Evolutionary conservation across 495 filamentous ascomycete species (phyloP).

Genomic region (Articulospora tetracladia): DNA sequence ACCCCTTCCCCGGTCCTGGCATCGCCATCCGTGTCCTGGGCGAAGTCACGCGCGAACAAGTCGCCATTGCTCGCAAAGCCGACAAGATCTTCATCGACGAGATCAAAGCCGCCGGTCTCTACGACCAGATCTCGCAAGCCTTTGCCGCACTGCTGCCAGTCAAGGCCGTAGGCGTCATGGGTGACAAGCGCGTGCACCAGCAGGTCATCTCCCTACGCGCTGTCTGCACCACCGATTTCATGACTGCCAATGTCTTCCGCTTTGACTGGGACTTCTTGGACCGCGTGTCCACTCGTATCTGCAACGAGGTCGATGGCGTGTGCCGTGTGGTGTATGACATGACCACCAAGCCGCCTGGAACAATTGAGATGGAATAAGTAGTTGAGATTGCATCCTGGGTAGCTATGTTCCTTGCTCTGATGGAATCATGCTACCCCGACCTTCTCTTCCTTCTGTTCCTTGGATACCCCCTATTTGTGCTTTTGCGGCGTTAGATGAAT

Average conservation of each 20-base stretch:
- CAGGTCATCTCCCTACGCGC: constrained; percentile 63
- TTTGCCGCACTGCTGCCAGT: constrained; percentile 74
- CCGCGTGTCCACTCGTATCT: constrained; percentile 65
- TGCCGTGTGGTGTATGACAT: constrained; percentile 48
- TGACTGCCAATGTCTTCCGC: constrained; percentile 68
- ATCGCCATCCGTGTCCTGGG: constrained; percentile 88
- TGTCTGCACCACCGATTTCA: constrained; percentile 71
- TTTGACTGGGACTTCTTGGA: constrained; percentile 67
- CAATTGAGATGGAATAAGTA: constrained; percentile 67
- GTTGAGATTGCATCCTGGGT: background rate
- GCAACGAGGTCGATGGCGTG: constrained; percentile 77
- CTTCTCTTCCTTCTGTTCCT: background rate
- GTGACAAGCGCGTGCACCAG: constrained; percentile 64
- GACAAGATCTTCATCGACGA: constrained; percentile 86
- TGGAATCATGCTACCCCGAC: background rate
- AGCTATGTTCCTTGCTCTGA: no score
- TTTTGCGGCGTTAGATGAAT: background rate
- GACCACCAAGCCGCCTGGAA: constrained; percentile 79
- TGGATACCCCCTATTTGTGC: background rate
- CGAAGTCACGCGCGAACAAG: constrained; percentile 75
- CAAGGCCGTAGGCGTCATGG: constrained; percentile 75
- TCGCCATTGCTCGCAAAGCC: constrained; percentile 77
- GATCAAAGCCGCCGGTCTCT: constrained; percentile 81
- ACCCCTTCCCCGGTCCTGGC: constrained; percentile 82
- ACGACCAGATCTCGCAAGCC: constrained; percentile 77